These are phyloP conservation scores for Fistulinella prunicolor DNA, from an alignment of 768 basidiomycete genomes.

Conservation along the genomic window DNA sequence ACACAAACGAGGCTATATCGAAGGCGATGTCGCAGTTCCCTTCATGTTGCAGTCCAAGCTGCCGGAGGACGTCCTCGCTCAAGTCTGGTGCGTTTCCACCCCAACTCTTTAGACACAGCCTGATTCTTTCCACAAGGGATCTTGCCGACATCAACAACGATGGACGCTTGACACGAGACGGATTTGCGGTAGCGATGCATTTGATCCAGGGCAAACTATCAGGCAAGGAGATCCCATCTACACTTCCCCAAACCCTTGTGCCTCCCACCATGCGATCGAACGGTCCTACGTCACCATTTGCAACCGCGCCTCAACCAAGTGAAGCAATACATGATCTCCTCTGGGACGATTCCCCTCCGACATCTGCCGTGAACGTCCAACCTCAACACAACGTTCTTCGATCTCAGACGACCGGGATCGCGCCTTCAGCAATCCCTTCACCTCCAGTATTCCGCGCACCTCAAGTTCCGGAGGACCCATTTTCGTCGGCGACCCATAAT, in stretches of 20 bases:
- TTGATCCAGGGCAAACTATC: conserved; percentile 84
- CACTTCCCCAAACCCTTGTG: conserved; percentile 69
- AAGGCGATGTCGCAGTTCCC: conserved; percentile 91
- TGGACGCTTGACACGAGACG: conserved; percentile 82
- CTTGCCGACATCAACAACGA: conserved; percentile 87
- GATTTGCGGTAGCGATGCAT: conserved; percentile 94
- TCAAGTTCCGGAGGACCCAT: conserved; percentile 45
- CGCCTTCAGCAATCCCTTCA: conserved; percentile 29
- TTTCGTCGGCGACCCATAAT: conserved; percentile 35
- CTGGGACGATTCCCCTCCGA: conserved; percentile 53
- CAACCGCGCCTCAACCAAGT: conserved; percentile 36
- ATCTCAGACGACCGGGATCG: conserved; percentile 38
- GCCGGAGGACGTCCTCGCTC: conserved; percentile 79
- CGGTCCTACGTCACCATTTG: conserved; percentile 35
- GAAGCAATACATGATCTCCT: conserved; percentile 44
- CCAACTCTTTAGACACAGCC: not conserved
- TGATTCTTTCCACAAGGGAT: conserved; percentile 58
- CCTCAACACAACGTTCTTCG: conserved; percentile 24
- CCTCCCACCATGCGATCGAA: conserved; percentile 75
- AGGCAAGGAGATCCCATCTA: conserved; percentile 70
- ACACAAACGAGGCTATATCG: conserved; percentile 73
- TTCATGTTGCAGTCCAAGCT: conserved; percentile 93
- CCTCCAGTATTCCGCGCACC: conserved; percentile 21
- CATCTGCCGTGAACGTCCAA: conserved; percentile 39
- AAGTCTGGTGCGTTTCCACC: conserved; percentile 68